Evolutionary conservation across 495 filamentous ascomycete species (phyloP), one percentile per base, ranked within the genome.

Genomic region (Annulohypoxylon maeteangense): DNA sequence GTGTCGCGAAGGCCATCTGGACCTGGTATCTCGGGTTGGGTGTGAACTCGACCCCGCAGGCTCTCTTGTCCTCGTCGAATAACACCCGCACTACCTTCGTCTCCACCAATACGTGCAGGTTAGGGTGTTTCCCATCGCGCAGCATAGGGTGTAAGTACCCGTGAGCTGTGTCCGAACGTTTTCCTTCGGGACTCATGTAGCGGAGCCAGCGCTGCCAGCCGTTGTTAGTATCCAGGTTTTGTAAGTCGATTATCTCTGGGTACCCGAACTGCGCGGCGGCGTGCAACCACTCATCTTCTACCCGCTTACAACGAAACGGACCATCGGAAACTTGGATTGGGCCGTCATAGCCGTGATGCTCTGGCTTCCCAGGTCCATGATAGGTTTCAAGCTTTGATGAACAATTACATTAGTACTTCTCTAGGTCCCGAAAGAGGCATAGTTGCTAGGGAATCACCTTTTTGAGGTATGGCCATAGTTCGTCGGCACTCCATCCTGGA

Each of bases 71-170:
- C 31, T 80, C 72, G 40, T 87, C 84, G 59, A 87, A 83, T 14
- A 87, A 59, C 4, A 89, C 81, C 1, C 85, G 82, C n/a, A 80
- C 67, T 16, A 88, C 85, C 12, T 81, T 83, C 29, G 80, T 75
- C 62, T 88, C 80, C 12, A 82, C 77, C 12, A 87, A 76, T 14
- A 88, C 81, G 63, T 87, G 85, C 0, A 89, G 78, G 48, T 85
- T 86, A 3, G 80, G 78, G 53, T 85, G 81, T 54, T 81, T 75
- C 14, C 81, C 80, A 61, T 82, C 80, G 47, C 78, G 74, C 10
- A 87, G 75, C n/a, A 72, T 76, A 1, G 84, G 83, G 45, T 83
- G 81, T 14, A 87, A 36, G 58, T 83, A 85, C 22, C 58, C 62
- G 53, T 83, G 78, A 7, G 84, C 83, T 1, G 81, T 72, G 59